Evolutionary conservation across 2,329 filamentous ascomycete species (phyloP).

Genomic region (Keithomyces neogunnii): DNA sequence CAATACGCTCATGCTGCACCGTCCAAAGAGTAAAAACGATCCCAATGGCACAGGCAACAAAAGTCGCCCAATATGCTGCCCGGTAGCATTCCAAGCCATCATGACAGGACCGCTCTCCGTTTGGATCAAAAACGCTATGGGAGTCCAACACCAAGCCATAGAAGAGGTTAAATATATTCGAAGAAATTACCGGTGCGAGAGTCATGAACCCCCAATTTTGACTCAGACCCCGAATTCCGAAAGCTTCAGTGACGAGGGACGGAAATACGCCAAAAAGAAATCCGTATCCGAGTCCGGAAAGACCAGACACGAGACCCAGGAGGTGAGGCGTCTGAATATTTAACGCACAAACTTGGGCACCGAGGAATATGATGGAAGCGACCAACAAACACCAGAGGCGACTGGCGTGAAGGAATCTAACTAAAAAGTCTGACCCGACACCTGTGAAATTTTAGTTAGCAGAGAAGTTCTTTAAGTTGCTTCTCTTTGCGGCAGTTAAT

Average conservation of each 20-base stretch:
- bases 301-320: constrained; percentile 68
- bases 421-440: constrained; percentile 83
- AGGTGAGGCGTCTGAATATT: constrained; percentile 67
- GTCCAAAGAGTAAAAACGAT: constrained; percentile 62
- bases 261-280: constrained; percentile 93
- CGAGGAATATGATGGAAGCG: constrained; percentile 67
- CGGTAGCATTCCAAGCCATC: constrained; percentile 76
- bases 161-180: constrained; percentile 86
- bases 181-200: constrained; percentile 75
- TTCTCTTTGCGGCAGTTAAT: not conserved
- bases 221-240: constrained; percentile 79
- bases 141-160: constrained; percentile 79
- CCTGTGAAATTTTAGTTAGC: constrained; percentile 34
- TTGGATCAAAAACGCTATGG: constrained; percentile 60
- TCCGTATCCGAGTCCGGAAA: constrained; percentile 85
- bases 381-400: constrained; percentile 86
- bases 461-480: not conserved
- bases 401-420: constrained; percentile 70
- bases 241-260: constrained; percentile 79
- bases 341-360: constrained; percentile 71
- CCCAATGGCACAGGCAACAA: constrained; percentile 61
- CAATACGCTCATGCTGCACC: constrained; percentile 49
- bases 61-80: constrained; percentile 71
- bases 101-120: constrained; percentile 65
- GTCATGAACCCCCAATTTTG: constrained; percentile 98